phyloP scores from a whole-genome alignment of 176 grass and related monocot species.

The Panicum miliaceum region DNA sequence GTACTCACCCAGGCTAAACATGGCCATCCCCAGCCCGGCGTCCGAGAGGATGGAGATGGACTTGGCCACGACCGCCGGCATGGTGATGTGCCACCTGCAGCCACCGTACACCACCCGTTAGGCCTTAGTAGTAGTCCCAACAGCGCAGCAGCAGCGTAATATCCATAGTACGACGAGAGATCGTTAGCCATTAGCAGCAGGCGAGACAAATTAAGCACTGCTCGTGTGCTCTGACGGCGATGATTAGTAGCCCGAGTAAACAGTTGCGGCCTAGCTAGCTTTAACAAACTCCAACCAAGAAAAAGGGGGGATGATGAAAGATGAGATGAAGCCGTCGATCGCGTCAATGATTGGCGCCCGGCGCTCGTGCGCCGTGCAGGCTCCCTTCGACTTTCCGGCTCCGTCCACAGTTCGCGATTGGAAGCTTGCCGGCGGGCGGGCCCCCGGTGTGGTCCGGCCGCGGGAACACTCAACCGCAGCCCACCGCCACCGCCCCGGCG shows the following conservation, averaged over 20 bases:
- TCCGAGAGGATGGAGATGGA: conserved; percentile 98
- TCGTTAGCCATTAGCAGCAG: neutral
- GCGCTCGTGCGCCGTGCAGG: conserved; percentile 15
- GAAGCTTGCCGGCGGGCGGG: conserved; percentile 9
- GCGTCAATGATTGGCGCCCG: neutral
- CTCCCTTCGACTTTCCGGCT: conserved; percentile 3
- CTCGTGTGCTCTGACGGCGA: neutral
- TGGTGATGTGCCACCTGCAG: conserved; percentile 81
- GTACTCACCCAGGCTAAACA: conserved; percentile 90
- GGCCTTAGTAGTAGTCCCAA: neutral
- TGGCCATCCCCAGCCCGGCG: conserved; percentile 96
- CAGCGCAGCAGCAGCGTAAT: neutral
- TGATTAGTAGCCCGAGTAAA: conserved; percentile 32
- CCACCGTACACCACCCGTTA: neutral
- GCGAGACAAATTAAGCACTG: conserved; percentile 3
- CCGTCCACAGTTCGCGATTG: conserved; percentile 24
- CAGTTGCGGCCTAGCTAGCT: neutral
- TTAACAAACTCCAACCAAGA: neutral
- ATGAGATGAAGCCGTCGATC: neutral
- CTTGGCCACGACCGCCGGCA: conserved; percentile 82
- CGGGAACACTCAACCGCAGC: neutral
- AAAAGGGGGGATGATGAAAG: neutral
- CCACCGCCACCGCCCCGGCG: conserved; percentile 23
- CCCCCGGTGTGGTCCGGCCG: conserved; percentile 36
- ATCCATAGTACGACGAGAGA: neutral